phyloP scores from a whole-genome alignment of 129 eudicot genomes.

The Oenanthe sinensis region DNA sequence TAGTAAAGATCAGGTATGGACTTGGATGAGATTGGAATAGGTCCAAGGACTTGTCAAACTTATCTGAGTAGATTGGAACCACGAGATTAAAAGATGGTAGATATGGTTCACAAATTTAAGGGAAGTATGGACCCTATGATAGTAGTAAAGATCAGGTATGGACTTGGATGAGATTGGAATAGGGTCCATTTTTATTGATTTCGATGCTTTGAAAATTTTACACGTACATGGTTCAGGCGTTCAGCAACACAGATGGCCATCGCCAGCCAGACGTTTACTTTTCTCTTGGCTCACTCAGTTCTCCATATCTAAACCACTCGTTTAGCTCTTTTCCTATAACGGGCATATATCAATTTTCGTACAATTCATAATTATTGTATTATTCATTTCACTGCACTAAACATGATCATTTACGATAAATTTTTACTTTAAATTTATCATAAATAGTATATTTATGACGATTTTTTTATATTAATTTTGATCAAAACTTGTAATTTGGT shows the following conservation, averaged over 20 bases:
- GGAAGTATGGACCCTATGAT: background rate
- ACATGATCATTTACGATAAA: too few relatives aligned
- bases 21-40: background rate
- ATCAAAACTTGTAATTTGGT: too few relatives aligned
- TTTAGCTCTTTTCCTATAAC: background rate
- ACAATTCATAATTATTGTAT: too few relatives aligned
- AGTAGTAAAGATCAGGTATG: background rate
- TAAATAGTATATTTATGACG: too few relatives aligned
- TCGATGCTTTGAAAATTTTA: background rate
- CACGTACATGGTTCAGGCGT: background rate
- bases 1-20: background rate
- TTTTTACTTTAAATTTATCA: too few relatives aligned
- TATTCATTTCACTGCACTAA: too few relatives aligned
- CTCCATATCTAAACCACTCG: background rate
- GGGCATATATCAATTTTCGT: background rate
- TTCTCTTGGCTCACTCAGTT: background rate
- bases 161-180: background rate
- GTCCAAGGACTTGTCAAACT: background rate
- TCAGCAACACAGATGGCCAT: background rate
- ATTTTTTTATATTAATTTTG: too few relatives aligned
- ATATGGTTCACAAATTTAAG: background rate
- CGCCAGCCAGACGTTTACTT: background rate
- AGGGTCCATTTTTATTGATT: slow-evolving; percentile 6
- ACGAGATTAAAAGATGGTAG: too few relatives aligned
- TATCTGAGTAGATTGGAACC: background rate